These are phyloP conservation scores for Exophiala spinifera DNA, from an alignment of 2,329 filamentous ascomycete species.

Conservation along the genomic window DNA sequence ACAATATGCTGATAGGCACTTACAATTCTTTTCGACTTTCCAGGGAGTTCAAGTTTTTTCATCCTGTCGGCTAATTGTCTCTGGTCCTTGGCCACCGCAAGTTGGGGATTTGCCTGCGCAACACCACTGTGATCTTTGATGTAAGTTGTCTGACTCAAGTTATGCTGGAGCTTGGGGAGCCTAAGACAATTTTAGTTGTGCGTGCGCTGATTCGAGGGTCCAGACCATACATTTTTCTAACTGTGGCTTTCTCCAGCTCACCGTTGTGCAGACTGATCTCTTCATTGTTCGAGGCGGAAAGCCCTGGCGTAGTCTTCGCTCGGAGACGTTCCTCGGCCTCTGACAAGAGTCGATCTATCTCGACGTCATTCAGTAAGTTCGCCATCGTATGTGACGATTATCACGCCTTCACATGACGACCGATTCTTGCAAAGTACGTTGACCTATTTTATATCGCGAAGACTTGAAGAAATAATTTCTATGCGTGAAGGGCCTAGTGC, in stretches of 20 bases:
- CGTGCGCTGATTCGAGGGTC: constrained; percentile 25
- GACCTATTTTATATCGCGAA: too few relatives aligned
- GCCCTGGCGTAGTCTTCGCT: constrained; percentile 26
- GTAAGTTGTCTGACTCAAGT: constrained; percentile 17
- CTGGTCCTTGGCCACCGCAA: constrained; percentile 47
- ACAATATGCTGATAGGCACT: constrained; percentile 26
- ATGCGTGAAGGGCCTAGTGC: not conserved
- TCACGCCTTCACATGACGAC: not conserved
- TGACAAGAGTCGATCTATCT: constrained; percentile 61
- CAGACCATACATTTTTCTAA: constrained; percentile 21
- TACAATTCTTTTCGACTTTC: constrained; percentile 55
- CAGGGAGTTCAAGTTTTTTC: constrained; percentile 53
- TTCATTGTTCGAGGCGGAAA: constrained; percentile 24
- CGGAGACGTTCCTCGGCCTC: constrained; percentile 60
- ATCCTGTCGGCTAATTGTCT: constrained; percentile 48
- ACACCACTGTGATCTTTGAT: constrained; percentile 49
- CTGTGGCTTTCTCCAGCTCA: constrained; percentile 1
- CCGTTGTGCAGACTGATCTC: constrained; percentile 15
- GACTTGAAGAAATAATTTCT: too few relatives aligned
- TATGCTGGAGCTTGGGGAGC: constrained; percentile 25
- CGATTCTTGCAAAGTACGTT: not conserved
- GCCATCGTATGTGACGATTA: too few relatives aligned
- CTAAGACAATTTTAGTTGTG: constrained; percentile 8
- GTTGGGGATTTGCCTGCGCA: constrained; percentile 51
- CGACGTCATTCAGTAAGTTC: not conserved